Evolutionary conservation across 2,329 filamentous ascomycete species (phyloP).

Genomic region (Tolypocladium paradoxum): DNA sequence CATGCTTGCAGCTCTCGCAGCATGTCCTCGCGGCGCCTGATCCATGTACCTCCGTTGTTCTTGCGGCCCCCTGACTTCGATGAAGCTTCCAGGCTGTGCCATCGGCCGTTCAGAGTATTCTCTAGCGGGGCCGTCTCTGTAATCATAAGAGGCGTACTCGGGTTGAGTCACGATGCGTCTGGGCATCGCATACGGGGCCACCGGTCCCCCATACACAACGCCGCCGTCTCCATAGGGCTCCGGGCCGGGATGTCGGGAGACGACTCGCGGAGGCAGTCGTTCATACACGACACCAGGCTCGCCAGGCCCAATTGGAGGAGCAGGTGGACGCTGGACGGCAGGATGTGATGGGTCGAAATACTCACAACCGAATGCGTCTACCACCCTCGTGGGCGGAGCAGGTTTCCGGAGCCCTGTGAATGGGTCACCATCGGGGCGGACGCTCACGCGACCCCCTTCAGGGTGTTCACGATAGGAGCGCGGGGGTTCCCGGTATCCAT

Average conservation of each 20-base stretch:
- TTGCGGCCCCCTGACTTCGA: constrained; percentile 32
- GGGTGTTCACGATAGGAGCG: constrained; percentile 33
- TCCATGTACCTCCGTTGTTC: constrained; percentile 32
- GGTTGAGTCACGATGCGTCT: constrained; percentile 52
- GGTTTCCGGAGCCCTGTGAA: constrained; percentile 41
- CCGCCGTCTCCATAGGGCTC: constrained; percentile 39
- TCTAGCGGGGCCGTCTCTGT: constrained; percentile 43
- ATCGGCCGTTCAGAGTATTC: constrained; percentile 46
- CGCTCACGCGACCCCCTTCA: constrained; percentile 32
- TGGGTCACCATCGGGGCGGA: constrained; percentile 37
- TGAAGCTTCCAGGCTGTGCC: constrained; percentile 31
- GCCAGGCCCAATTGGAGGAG: constrained; percentile 30
- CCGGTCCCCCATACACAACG: constrained; percentile 36
- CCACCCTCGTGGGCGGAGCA: constrained; percentile 55
- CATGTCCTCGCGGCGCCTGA: constrained; percentile 40
- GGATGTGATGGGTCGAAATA: constrained; percentile 50
- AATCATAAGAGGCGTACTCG: constrained; percentile 41
- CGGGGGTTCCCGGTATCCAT: constrained; percentile 28
- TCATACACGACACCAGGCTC: constrained; percentile 57
- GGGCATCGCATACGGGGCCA: constrained; percentile 38
- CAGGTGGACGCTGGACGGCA: constrained; percentile 40
- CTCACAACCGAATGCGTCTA: constrained; percentile 75
- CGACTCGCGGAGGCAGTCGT: constrained; percentile 40
- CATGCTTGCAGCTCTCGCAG: constrained; percentile 45
- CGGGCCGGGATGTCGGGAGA: constrained; percentile 36